Percentiles rank a stretch among this genome's conserved stretches.
phyloP scores from a whole-genome alignment of 495 filamentous ascomycete genomes.

The Penicillium malachiteum region DNA sequence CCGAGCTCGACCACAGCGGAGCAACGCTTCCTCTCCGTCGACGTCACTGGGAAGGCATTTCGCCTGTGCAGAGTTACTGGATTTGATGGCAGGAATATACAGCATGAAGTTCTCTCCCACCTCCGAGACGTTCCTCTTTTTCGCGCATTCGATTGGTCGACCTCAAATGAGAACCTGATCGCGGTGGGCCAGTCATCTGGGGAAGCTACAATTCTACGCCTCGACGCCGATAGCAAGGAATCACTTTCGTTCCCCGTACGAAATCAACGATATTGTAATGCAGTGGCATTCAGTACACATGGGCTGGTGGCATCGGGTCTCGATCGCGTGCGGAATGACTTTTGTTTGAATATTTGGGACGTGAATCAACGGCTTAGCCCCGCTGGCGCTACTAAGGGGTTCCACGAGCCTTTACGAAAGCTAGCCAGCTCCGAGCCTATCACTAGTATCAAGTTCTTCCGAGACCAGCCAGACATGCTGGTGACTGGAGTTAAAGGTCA shows the following conservation, averaged over 20 bases:
- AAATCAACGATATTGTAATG: conserved; percentile 84
- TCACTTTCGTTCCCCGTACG: conserved; percentile 75
- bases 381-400: conserved; percentile 36
- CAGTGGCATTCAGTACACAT: conserved; percentile 80
- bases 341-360: conserved; percentile 93
- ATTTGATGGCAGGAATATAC: conserved; percentile 55
- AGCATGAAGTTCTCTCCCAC: conserved; percentile 67
- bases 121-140: conserved; percentile 81
- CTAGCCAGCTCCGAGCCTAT: conserved; percentile 83
- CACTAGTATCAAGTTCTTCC: conserved; percentile 87
- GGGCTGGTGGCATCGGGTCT: conserved; percentile 82
- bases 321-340: conserved; percentile 88
- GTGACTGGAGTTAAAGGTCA: conserved; percentile 83
- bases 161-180: conserved; percentile 70
- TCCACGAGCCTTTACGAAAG: conserved; percentile 63
- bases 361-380: conserved; percentile 61
- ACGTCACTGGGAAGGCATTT: conserved; percentile 75
- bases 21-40: conserved; percentile 79
- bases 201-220: conserved; percentile 75
- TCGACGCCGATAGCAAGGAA: conserved; percentile 63
- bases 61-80: conserved; percentile 72
- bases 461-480: conserved; percentile 77
- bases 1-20: conserved; percentile 65
- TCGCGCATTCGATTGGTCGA: conserved; percentile 95
- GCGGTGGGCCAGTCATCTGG: conserved; percentile 84